These are phyloP conservation scores for Waltiozyma solani DNA, from an alignment of 1,139 yeast genomes.

Conservation along the genomic window DNA sequence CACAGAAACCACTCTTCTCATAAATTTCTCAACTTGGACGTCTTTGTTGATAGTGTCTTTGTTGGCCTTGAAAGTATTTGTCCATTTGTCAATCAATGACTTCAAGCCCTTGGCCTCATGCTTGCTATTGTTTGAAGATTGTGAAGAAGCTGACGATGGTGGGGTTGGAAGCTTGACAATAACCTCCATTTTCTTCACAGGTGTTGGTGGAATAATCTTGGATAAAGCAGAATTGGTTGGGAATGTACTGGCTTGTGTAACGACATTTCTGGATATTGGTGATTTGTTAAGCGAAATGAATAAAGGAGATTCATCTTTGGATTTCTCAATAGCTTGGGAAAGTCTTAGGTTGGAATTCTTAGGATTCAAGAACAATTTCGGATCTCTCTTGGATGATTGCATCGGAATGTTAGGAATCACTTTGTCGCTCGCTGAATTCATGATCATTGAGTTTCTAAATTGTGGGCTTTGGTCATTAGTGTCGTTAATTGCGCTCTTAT, in stretches of 20 bases:
- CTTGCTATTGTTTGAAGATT: slow-evolving; percentile 1
- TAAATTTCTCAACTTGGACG: slow-evolving; percentile 23
- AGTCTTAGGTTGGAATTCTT: slow-evolving; percentile 17
- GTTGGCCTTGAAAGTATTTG: slow-evolving; percentile 14
- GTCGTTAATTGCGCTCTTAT: neutral
- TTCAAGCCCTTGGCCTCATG: slow-evolving; percentile 14
- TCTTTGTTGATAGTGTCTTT: slow-evolving; percentile 11
- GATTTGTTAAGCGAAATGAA: slow-evolving; percentile 16
- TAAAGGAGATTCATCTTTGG: slow-evolving; percentile 4
- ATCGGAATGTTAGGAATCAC: slow-evolving; percentile 4
- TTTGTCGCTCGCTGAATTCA: slow-evolving; percentile 8
- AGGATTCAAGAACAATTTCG: slow-evolving; percentile 14
- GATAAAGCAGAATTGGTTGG: slow-evolving; percentile 32
- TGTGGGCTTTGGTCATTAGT: slow-evolving; percentile 6
- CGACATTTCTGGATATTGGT: slow-evolving; percentile 21
- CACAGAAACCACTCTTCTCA: slow-evolving; percentile 29
- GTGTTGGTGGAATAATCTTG: slow-evolving; percentile 52
- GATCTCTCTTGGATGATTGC: slow-evolving; percentile 6
- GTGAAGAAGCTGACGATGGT: neutral
- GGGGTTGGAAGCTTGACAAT: slow-evolving; percentile 12
- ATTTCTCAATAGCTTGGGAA: slow-evolving; percentile 7
- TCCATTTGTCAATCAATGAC: slow-evolving; percentile 17
- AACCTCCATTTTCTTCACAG: slow-evolving; percentile 51
- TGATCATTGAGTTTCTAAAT: slow-evolving; percentile 16
- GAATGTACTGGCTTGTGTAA: slow-evolving; percentile 23